These are phyloP conservation scores for Ascocoryne sarcoides DNA, from an alignment of 2,329 filamentous ascomycete species.

Conservation along the genomic window DNA sequence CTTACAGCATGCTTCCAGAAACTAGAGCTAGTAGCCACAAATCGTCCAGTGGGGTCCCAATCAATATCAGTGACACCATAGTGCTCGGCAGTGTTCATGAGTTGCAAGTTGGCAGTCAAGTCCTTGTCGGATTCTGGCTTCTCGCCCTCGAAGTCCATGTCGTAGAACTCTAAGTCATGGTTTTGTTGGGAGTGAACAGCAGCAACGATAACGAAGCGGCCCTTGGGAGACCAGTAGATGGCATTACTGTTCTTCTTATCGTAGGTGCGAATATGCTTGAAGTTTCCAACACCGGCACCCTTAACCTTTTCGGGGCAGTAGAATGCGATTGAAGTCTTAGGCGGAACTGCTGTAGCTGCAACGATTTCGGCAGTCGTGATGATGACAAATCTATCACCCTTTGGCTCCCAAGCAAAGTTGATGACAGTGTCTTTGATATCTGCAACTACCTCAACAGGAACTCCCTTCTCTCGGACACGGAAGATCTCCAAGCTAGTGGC, in stretches of 20 bases:
- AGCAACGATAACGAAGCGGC: conserved; percentile 88
- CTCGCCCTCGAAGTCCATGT: conserved; percentile 96
- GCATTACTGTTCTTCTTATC: conserved; percentile 99
- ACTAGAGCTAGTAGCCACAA: conserved; percentile 86
- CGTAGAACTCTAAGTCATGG: conserved; percentile 95
- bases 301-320: conserved; percentile 96
- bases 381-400: conserved; percentile 92
- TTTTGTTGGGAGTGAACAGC: conserved; percentile 88
- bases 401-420: conserved; percentile 99
- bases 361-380: conserved; percentile 87
- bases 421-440: conserved; percentile 97
- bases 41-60: conserved; percentile 95
- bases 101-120: conserved; percentile 83
- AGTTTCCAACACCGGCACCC: conserved; percentile 73
- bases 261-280: conserved; percentile 88
- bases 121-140: conserved; percentile 91
- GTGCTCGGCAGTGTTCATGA: conserved; percentile 90
- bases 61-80: conserved; percentile 97
- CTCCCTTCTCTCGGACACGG: conserved; percentile 93
- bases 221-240: conserved; percentile 97
- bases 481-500: conserved; percentile 98
- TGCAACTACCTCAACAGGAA: conserved; percentile 95
- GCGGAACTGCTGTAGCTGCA: conserved; percentile 69
- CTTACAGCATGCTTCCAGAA: conserved; percentile 93
- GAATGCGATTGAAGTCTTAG: conserved; percentile 92